Evolutionary conservation across 1,284 basidiomycete species (phyloP).

Genomic region (Cryptococcus sp.): DNA sequence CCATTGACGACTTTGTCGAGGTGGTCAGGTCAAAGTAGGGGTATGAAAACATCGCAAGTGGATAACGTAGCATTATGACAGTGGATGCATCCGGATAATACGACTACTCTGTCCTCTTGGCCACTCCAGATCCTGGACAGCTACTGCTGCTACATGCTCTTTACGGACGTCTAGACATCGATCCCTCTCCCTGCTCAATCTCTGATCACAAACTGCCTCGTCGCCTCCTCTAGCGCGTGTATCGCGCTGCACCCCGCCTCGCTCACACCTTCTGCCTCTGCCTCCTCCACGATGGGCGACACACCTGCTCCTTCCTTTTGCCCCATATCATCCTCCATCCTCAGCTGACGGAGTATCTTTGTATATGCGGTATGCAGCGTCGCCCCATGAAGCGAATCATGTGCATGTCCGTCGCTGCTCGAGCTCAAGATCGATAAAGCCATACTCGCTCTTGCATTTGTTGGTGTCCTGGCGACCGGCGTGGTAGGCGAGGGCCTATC

Average conservation of each 20-base stretch:
- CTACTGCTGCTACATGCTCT: too few species aligned
- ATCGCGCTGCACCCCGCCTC: slow-evolving; percentile 4
- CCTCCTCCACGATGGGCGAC: not conserved
- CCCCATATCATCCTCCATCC: not conserved
- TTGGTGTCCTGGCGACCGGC: not conserved
- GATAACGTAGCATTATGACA: too few species aligned
- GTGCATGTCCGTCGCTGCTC: not conserved
- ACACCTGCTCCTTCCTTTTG: not conserved
- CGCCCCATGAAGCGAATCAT: slow-evolving; percentile 11
- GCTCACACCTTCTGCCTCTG: not conserved
- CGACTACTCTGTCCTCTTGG: too few species aligned
- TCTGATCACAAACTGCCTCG: not conserved
- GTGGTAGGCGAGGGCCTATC: not conserved
- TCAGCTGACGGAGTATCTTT: slow-evolving; percentile 11
- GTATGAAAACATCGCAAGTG: too few species aligned
- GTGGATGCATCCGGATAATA: too few species aligned
- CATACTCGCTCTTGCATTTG: slow-evolving; percentile 1
- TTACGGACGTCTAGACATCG: too few species aligned
- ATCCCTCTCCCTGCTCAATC: too few species aligned
- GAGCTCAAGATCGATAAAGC: slow-evolving; percentile 1
- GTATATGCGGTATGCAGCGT: slow-evolving; percentile 21
- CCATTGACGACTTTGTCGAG: slow-evolving; percentile 48
- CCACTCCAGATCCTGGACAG: too few species aligned
- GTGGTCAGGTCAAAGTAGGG: slow-evolving; percentile 16
- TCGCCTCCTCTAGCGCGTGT: slow-evolving; percentile 8